These are phyloP conservation scores for Tylopilus sp. DNA, from an alignment of 1,284 basidiomycete genomes.

Conservation along the genomic window DNA sequence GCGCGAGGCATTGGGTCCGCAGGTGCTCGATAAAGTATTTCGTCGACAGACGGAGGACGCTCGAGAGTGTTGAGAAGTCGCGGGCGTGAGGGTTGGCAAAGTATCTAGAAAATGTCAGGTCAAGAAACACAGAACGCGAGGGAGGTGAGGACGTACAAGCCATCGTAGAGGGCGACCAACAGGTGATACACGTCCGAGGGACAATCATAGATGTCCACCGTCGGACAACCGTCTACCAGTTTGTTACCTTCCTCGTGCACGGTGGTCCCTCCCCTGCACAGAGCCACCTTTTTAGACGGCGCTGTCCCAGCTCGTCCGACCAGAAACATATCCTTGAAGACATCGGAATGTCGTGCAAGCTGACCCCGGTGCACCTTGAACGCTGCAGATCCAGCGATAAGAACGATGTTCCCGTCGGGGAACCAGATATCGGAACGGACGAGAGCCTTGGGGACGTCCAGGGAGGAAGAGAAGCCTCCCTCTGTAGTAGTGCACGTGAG, in stretches of 20 bases:
- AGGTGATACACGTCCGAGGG: slow-evolving; percentile 68
- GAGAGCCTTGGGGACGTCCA: slow-evolving; percentile 39
- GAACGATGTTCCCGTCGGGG: slow-evolving; percentile 73
- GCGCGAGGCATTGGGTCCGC: slow-evolving; percentile 64
- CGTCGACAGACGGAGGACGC: slow-evolving; percentile 71
- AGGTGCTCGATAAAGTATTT: slow-evolving; percentile 77
- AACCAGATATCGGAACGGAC: slow-evolving; percentile 75
- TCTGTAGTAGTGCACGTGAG: slow-evolving; percentile 35
- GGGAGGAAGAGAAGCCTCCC: slow-evolving; percentile 6
- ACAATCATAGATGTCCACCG: slow-evolving; percentile 64
- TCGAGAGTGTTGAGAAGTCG: slow-evolving; percentile 68
- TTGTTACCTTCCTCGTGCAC: slow-evolving; percentile 46
- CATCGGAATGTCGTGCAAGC: slow-evolving; percentile 76
- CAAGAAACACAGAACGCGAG: neutral
- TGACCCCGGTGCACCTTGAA: slow-evolving; percentile 82
- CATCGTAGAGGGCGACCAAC: slow-evolving; percentile 70
- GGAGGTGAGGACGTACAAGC: slow-evolving; percentile 47
- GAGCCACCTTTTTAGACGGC: neutral
- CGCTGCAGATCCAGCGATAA: slow-evolving; percentile 63
- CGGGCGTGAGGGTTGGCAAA: slow-evolving; percentile 55
- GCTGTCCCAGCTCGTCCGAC: slow-evolving; percentile 54
- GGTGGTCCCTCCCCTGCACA: slow-evolving; percentile 4
- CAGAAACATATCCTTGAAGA: slow-evolving; percentile 72
- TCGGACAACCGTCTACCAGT: slow-evolving; percentile 61
- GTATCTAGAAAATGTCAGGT: slow-evolving; percentile 40